Base-by-base conservation (phyloP, 2,329 filamentous ascomycete species). In the Tolypocladium inflatum region DNA sequence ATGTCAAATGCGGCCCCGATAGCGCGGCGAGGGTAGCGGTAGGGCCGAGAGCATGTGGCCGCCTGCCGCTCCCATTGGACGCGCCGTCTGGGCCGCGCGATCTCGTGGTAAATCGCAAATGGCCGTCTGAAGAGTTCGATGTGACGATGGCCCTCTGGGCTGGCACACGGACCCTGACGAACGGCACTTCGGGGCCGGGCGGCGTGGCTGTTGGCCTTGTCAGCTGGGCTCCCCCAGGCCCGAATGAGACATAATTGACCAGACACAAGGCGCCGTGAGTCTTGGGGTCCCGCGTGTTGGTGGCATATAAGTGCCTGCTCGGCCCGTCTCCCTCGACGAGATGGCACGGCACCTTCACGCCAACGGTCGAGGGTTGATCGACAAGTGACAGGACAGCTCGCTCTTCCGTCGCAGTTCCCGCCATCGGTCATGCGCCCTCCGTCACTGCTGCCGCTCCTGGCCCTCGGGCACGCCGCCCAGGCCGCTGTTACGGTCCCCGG, bases 401-500 rank as follows among this genome's bases (percentile, higher is more conserved):
- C 4, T 33, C 45, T 11, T 17, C 30, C 38, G 8, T 35, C 19
- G 7, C 9, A 19, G 17, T 11, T 35, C 13, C 7, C 17, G 30
- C 26, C 3, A 43, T 33, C 39, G 19, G 56, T 58, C 35, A 65
- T 65, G 63, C 63, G 60, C 59, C 50, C 23, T 37, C 53, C 52
- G 35, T 61, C 30, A 26, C 38, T 63, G 30, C 35, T 64, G 17
- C 52, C 58, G 33, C 55, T 65, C 33, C 43, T 65, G 19, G 60
- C 61, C n/a, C 61, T 64, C 26, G 57, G 60, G 48, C 53, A 53
- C n/a, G 54, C 37, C 37, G 58, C 55, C 19, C 59, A 39, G 23
- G 58, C 53, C 17, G 57, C 38, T 10, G 55, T 57, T 6, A 30
- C 37, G n/a, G 43, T 19, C 17, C 48, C 30, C 30, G 17, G 15